Conservation (phyloP, 257 asterid species). For the Phtheirospermum japonicum region DNA sequence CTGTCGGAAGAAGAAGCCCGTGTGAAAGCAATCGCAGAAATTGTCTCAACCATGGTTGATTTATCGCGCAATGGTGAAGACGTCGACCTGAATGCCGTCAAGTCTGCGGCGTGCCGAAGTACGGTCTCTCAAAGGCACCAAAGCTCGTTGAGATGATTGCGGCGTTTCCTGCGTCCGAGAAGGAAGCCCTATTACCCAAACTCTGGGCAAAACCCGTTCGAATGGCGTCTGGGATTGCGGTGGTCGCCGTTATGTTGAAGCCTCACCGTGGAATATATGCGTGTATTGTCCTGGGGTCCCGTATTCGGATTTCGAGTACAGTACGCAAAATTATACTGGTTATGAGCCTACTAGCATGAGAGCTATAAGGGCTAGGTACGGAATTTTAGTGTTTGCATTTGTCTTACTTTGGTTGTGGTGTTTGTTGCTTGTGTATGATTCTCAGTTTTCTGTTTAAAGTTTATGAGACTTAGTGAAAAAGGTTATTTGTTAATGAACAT, state of each 20-base stretch:
- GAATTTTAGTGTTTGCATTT: background rate
- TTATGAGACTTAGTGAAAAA: no score
- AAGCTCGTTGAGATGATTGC: constrained; percentile 98
- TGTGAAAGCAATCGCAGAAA: constrained; percentile 90
- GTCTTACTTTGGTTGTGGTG: no score
- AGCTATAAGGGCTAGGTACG: constrained; percentile 95
- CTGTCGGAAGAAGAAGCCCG: constrained; percentile 93
- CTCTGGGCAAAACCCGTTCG: constrained; percentile 95
- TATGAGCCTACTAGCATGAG: constrained; percentile 99
- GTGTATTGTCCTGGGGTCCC: constrained; percentile 99
- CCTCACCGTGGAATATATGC: constrained; percentile 96
- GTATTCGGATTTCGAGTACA: constrained; percentile 95
- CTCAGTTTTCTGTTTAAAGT: no score
- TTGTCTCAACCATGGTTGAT: constrained; percentile 85
- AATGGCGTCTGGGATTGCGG: constrained; percentile 98
- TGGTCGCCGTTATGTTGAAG: constrained; percentile 99
- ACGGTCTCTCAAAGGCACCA: constrained; percentile 90
- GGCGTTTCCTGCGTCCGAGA: constrained; percentile 89
- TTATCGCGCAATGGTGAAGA: constrained; percentile 88
- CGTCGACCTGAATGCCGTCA: no score
- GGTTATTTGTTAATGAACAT: no score
- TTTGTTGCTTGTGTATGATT: no score
- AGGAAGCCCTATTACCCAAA: constrained; percentile 81
- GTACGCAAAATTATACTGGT: constrained; percentile 98
- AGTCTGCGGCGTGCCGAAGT: constrained; percentile 96